Evolutionary conservation across 306 rosid genomes (phyloP), one percentile per base, ranked within the genome.

Genomic region (Mucuna pruriens): DNA sequence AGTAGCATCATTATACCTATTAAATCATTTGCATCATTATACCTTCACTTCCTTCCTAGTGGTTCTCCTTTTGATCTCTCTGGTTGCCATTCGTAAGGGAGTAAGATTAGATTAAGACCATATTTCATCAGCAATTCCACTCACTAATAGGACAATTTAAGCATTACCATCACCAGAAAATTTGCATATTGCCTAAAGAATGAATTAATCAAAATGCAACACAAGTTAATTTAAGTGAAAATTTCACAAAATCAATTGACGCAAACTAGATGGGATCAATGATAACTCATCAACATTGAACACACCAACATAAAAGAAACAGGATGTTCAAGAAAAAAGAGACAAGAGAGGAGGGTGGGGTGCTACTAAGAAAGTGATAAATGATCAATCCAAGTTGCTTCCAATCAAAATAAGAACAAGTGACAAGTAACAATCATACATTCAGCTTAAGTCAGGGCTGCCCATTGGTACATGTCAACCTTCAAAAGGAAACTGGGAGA

Each of bases 331-430:
- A 26, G 44, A 77, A 75, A 71, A 71, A 78, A 22, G 3, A 15
- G 6, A 62, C 60, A 62, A 9, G 23, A 60, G 40, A 42, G 49
- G 31, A 52, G 15, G 52, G 77, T 23, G 13, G 12, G 39, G 62
- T 25, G 60, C 16, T 5, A 69, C 44, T 42, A 62, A 71, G 74
- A 71, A 45, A 74, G 26, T 54, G 60, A 78, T 20, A 34, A 17
- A 33, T 65, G 49, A 65, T 38, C 29, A 71, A 81, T 71, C 29
- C 26, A 75, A 70, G 31, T n/a, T 69, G 69, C 60, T 75, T 69
- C 45, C 54, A 61, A 60, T 70, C 60, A 61, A 8, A 60, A 44
- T 42, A 74, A 67, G 29, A 62, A 64, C 17, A 74, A 23, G n/a
- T n/a, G n/a, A n/a, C n/a, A n/a, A n/a, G n/a, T 31, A 26, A 65